Evolutionary conservation across 352 stramenopile genomes (phyloP).

Genomic region (Blastocystis sp.): DNA sequence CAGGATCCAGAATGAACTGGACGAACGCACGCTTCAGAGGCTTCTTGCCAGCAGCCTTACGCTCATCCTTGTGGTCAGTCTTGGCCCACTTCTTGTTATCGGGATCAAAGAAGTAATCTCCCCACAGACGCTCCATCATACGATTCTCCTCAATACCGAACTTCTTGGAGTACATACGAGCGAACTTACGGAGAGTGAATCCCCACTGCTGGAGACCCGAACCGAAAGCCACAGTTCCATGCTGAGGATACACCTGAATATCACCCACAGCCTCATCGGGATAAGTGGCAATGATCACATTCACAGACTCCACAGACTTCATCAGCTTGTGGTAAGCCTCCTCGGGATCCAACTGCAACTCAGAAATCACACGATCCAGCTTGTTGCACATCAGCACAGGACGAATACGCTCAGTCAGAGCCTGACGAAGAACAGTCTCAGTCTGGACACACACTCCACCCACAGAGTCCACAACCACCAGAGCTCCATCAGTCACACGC

Average conservation of each 20-base stretch:
- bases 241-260: conserved; percentile 90
- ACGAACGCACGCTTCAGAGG: conserved; percentile 94
- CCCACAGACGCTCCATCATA: conserved; percentile 99
- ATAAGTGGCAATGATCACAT: conserved; percentile 98
- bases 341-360: conserved; percentile 93
- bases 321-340: conserved; percentile 98
- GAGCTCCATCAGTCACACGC: conserved; percentile 95
- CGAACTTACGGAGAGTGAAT: conserved; percentile 98
- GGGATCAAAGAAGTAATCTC: conserved; percentile 89
- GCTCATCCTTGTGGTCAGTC: conserved; percentile 82
- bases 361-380: conserved; percentile 92
- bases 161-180: conserved; percentile 93
- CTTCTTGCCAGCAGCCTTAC: conserved; percentile 65
- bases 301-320: conserved; percentile 94
- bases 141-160: conserved; percentile 94
- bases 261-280: conserved; percentile 86
- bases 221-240: conserved; percentile 95
- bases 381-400: conserved; percentile 99
- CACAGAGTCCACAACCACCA: conserved; percentile 97
- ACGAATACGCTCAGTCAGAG: conserved; percentile 90
- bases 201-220: conserved; percentile 98
- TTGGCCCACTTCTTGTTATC: conserved; percentile 87
- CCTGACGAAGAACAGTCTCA: conserved; percentile 94
- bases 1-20: conserved; percentile 98
- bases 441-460: conserved; percentile 98